Evolutionary conservation across 805 yeast species (phyloP).

Genomic region (Kluyveromyces nonfermentans): DNA sequence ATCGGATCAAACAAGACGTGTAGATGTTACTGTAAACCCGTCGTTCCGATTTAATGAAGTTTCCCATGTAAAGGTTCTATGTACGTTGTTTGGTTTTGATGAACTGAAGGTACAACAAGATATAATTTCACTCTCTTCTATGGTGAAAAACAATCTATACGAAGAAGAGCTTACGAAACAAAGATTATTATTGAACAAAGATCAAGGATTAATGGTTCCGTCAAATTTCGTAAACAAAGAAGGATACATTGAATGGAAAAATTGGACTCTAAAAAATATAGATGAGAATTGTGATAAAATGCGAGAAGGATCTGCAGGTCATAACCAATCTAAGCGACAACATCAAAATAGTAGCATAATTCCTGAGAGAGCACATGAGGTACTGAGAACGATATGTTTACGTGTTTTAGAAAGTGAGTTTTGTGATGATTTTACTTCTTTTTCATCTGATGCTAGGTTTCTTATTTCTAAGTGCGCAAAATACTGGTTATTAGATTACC

Average conservation of each 20-base stretch:
- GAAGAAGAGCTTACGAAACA: constrained; percentile 11
- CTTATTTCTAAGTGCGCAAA: constrained; percentile 38
- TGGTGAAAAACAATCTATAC: constrained; percentile 13
- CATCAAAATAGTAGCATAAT: constrained; percentile 11
- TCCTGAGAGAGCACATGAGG: constrained; percentile 36
- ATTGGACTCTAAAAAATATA: constrained; percentile 28
- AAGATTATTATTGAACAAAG: constrained; percentile 12
- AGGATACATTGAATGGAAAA: constrained; percentile 36
- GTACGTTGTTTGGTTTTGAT: constrained; percentile 41
- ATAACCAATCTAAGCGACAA: neutral
- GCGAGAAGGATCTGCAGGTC: constrained; percentile 2
- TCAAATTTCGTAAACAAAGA: constrained; percentile 31
- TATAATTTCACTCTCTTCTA: constrained; percentile 27
- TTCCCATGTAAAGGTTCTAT: constrained; percentile 41
- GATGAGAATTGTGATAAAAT: constrained; percentile 22
- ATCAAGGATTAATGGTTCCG: constrained; percentile 24
- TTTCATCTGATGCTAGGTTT: constrained; percentile 28
- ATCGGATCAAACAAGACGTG: constrained; percentile 1
- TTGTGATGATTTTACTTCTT: constrained; percentile 3
- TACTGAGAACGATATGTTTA: constrained; percentile 33
- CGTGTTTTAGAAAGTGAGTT: constrained; percentile 37
- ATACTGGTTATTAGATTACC: constrained; percentile 48
- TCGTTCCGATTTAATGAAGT: constrained; percentile 48
- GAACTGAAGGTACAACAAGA: constrained; percentile 45
- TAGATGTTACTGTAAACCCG: constrained; percentile 29